Conservation (phyloP, 306 rosid genomes). For the Herpetospermum pedunculosum region DNA sequence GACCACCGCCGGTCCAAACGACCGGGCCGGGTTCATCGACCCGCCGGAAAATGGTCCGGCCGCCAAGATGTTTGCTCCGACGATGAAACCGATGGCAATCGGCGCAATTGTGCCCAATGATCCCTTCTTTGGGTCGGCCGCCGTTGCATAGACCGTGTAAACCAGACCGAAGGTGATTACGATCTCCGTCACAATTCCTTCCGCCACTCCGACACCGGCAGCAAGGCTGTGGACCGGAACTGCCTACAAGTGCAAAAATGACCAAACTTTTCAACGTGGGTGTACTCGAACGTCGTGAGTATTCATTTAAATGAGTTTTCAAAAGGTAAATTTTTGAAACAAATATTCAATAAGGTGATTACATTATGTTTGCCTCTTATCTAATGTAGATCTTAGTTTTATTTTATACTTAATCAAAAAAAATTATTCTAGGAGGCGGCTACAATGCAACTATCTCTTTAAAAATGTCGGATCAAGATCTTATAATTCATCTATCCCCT, state of each 20-base stretch:
- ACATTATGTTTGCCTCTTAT: no score
- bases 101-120: slow-evolving; percentile 71
- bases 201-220: slow-evolving; percentile 47
- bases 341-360: no score
- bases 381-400: no score
- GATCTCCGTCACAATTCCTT: slow-evolving; percentile 67
- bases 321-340: no score
- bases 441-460: no score
- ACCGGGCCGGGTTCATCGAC: slow-evolving; percentile 88
- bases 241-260: slow-evolving; percentile 25
- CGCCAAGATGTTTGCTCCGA: slow-evolving; percentile 84
- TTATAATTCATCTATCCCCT: no score
- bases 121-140: slow-evolving; percentile 90
- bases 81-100: slow-evolving; percentile 82
- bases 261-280: neutral
- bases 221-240: slow-evolving; percentile 60
- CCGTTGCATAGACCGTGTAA: slow-evolving; percentile 87
- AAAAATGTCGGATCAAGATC: no score
- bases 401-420: no score
- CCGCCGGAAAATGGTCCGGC: slow-evolving; percentile 93
- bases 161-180: slow-evolving; percentile 74
- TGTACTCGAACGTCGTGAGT: no score
- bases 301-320: no score
- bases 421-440: no score
- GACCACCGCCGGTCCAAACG: slow-evolving; percentile 85